Base-by-base conservation (phyloP, 805 yeast species). In the Candida coquimbonensis region DNA sequence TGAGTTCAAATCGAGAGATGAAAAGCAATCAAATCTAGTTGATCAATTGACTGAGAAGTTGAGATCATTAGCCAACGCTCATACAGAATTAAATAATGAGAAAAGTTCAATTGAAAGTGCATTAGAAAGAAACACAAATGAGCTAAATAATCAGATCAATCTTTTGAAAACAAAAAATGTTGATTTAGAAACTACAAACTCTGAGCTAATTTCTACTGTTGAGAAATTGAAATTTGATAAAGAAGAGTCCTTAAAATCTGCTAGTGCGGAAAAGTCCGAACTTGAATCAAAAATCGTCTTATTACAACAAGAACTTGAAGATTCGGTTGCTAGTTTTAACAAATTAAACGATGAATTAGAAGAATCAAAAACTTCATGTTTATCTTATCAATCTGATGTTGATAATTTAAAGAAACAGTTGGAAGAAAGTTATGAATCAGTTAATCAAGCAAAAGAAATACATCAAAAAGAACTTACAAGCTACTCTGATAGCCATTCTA, bases 41-140 rank as follows among this genome's bases (percentile, higher is more conserved):
- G 64, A 68, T 5, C 73, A 70, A 47, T 49, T 76, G 39, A 69
- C 76, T 0, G 73, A 66, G 16, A 75, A 74, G 54, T 54, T 77
- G 36, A 70, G 70, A 52, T 60, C 66, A 1, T 57, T 78, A 16
- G 76, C 77, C 2, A 49, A 55, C 7, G 54, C 56, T 8, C 63
- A 55, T 39, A 60, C 61, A 36, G 62, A 59, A 8, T 42, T 66
- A 17, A 55, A 56, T 16, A 19, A 33, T 1, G 64, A 59, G 24
- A 62, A 60, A 37, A 50, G 52, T 7, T 26, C 21, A 5, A 40
- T 62, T 14, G 56, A 56, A 27, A 39, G 47, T 9, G 14, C 48
- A 7, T 11, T 64, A 4, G 36, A 51, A 3, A 29, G 48, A 3
- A 13, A 41, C 3, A 48, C 49, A n/a, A 44, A 24, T 2, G 39